Evolutionary conservation across 108 stramenopile genomes (phyloP), one percentile per base, ranked within the genome.

Genomic region (Nannochloropsis gaditana): DNA sequence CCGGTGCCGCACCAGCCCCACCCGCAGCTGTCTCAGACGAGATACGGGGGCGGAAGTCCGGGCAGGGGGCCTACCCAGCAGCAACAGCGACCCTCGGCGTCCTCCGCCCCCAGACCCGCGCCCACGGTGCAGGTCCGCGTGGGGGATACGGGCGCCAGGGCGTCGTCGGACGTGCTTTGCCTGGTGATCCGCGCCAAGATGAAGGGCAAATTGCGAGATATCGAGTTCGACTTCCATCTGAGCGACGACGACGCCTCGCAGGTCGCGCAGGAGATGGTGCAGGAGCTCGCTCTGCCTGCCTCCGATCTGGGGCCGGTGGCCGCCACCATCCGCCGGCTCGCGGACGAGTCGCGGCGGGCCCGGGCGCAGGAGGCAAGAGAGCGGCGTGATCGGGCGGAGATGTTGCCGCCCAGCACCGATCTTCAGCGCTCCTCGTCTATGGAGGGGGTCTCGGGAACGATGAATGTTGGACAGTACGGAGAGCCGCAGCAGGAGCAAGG

Each of bases 171-270:
- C 43, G 84, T 84, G 44, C 82, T 87, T 84, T 43, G 81, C 41
- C 81, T 87, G 47, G 84, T 85, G 84, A 84, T 88, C 82, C 84
- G 84, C 50, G 80, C 84, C 43, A 50, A 73, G 41, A 59, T 88
- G 5, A 84, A 88, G 81, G 87, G 87, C 19, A 79, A 83, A 31
- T 11, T 88, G 82, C 50, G 83, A 19, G 87, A 88, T 79, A 84
- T 88, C 9, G 87, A 87, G 31, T 83, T 45, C 9, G 84, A 85
- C 42, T 88, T 85, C 82, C 83, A 87, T 31, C 80, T 88, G 15
- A 82, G 21, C n/a, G 42, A 88, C 84, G 50, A 84, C 41, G 87
- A 88, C 47, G 47, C 47, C 47, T 11, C 47, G 11, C 47, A 50
- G 47, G 47, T 50, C 47, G 47, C 47, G 47, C 47, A 50, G 11